A percentile compares a stretch with the other conserved stretches of the same genome.
These are phyloP conservation scores for Haplographium delicatum DNA, from an alignment of 495 filamentous ascomycete species.

Conservation along the genomic window DNA sequence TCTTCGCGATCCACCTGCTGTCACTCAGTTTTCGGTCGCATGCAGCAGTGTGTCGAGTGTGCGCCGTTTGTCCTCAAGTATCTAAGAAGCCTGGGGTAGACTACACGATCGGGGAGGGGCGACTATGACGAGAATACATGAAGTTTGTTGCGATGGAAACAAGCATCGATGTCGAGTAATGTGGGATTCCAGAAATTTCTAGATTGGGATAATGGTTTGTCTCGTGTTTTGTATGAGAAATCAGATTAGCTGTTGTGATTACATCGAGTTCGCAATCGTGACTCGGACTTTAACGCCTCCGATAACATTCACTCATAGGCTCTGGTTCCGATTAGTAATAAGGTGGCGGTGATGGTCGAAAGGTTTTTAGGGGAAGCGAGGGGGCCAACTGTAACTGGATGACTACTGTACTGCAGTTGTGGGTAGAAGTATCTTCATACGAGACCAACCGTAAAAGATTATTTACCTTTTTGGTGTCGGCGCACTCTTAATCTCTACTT, in stretches of 20 bases:
- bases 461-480: too few relatives aligned
- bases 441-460: too few relatives aligned
- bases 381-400: too few relatives aligned
- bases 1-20: constrained; percentile 1
- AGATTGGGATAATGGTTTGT: too few relatives aligned
- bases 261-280: background rate
- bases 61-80: background rate
- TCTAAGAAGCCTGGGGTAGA: background rate
- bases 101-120: constrained; percentile 4
- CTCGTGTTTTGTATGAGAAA: background rate
- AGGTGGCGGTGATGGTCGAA: background rate
- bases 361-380: too few relatives aligned
- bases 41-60: constrained; percentile 15
- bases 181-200: background rate
- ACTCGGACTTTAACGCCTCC: background rate
- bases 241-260: too few relatives aligned
- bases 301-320: background rate
- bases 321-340: background rate
- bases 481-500: too few relatives aligned
- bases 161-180: background rate
- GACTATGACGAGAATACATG: constrained; percentile 4
- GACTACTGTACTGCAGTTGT: too few relatives aligned
- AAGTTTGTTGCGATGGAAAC: background rate
- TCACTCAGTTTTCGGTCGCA: constrained; percentile 15
- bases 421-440: too few relatives aligned